Evolutionary conservation across 2,329 filamentous ascomycete species (phyloP).

Genomic region (Lachnellula hyalina): DNA sequence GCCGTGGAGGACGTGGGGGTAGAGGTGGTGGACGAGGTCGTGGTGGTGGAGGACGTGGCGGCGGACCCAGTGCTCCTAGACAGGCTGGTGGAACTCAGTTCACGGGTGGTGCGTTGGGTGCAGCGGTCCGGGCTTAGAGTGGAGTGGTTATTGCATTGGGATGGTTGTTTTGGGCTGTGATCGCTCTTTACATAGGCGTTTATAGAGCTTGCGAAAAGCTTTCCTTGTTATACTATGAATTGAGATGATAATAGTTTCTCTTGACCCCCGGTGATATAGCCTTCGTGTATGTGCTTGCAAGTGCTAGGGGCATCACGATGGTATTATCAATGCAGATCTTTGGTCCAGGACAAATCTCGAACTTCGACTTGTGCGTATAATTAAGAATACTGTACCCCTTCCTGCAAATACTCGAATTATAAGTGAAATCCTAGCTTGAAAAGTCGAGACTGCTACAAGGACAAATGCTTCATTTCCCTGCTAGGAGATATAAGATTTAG

Average conservation of each 20-base stretch:
- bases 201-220: conserved; percentile 30
- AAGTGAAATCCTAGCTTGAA: too few species aligned
- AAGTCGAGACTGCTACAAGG: too few species aligned
- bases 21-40: conserved; percentile 59
- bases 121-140: conserved; percentile 55
- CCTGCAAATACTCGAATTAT: too few species aligned
- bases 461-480: too few species aligned
- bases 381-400: too few species aligned
- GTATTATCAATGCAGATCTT: too few species aligned
- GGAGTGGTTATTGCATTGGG: conserved; percentile 30
- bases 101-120: conserved; percentile 73
- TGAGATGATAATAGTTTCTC: conserved; percentile 1
- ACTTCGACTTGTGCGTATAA: too few species aligned
- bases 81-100: conserved; percentile 73
- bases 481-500: too few species aligned
- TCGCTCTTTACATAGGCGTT: conserved; percentile 28
- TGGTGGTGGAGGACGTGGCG: conserved; percentile 51
- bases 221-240: conserved; percentile 13
- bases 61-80: conserved; percentile 55
- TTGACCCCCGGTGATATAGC: too few species aligned
- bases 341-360: too few species aligned
- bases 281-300: too few species aligned
- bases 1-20: conserved; percentile 65
- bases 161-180: conserved; percentile 25
- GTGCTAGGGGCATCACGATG: too few species aligned